phyloP scores from a whole-genome alignment of 2,329 filamentous ascomycete species.

The Fusarium foetens region DNA sequence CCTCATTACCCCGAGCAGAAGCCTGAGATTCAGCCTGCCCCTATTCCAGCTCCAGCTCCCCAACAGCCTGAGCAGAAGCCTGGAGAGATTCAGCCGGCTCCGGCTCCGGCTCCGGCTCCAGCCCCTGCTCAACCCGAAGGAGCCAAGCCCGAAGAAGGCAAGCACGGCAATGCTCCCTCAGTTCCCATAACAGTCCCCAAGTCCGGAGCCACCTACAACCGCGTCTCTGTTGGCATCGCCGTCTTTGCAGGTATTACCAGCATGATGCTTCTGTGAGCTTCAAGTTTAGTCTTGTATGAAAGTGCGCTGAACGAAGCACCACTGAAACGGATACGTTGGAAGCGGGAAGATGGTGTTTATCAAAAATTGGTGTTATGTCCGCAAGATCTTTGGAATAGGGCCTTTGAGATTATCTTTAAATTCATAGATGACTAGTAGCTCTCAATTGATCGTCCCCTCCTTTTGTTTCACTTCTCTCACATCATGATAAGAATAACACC shows the following conservation, averaged over 20 bases:
- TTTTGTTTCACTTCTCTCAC: constrained; percentile 1
- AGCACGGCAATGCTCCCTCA: neutral
- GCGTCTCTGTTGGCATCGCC: constrained; percentile 18
- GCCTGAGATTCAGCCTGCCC: constrained; percentile 2
- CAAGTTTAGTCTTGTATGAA: neutral
- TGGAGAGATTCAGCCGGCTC: neutral
- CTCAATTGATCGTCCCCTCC: constrained; percentile 31
- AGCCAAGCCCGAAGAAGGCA: neutral
- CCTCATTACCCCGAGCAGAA: neutral
- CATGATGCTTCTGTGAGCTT: constrained; percentile 28
- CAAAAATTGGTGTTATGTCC: neutral
- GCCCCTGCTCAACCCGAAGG: neutral
- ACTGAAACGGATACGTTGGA: neutral
- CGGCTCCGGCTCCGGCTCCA: neutral
- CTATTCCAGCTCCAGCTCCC: constrained; percentile 19
- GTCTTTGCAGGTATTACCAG: constrained; percentile 24
- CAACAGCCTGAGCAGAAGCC: constrained; percentile 1
- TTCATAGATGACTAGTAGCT: constrained; percentile 7
- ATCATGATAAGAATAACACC: neutral
- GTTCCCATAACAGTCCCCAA: constrained; percentile 33
- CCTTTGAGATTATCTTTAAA: neutral
- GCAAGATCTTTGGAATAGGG: constrained; percentile 17
- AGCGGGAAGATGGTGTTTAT: neutral
- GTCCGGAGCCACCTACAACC: constrained; percentile 29
- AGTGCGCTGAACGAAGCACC: neutral